A percentile compares a stretch with the other conserved stretches of the same genome.
These are phyloP conservation scores for Choiromyces venosus DNA, from an alignment of 495 filamentous ascomycete species.

Conservation along the genomic window DNA sequence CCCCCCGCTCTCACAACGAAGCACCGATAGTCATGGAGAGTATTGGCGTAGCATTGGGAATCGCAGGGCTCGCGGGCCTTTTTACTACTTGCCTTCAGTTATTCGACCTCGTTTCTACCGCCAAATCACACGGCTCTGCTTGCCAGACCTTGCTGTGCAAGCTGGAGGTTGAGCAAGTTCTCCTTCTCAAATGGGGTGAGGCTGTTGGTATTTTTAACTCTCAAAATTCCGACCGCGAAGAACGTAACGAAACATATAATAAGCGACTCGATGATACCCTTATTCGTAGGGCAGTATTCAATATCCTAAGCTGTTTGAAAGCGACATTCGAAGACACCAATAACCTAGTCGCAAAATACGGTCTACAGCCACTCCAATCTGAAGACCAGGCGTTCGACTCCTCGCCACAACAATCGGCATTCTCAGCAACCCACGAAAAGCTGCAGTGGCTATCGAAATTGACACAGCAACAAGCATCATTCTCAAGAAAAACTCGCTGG, in stretches of 20 bases:
- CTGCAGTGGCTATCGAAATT: not conserved
- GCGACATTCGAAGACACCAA: constrained; percentile 7
- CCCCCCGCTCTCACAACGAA: not conserved
- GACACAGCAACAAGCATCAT: not conserved
- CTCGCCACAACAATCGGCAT: not conserved
- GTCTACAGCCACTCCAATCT: not conserved
- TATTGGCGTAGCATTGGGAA: constrained; percentile 1
- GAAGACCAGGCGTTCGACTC: not conserved
- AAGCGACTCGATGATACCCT: constrained; percentile 2
- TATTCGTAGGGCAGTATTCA: not conserved
- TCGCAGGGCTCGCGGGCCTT: constrained; percentile 6
- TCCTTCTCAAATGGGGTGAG: constrained; percentile 17
- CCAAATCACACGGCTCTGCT: not conserved
- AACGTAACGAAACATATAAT: not conserved
- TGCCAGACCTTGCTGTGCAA: constrained; percentile 8
- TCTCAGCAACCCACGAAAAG: not conserved
- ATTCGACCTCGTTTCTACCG: constrained; percentile 7
- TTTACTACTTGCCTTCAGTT: constrained; percentile 6
- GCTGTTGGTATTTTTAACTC: constrained; percentile 9
- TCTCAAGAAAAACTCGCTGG: constrained; percentile 7
- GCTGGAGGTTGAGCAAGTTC: constrained; percentile 11
- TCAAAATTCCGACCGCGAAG: constrained; percentile 2
- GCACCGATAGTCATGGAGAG: constrained; percentile 4
- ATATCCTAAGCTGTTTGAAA: constrained; percentile 8
- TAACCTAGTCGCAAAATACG: not conserved